Percentiles rank a stretch among this genome's conserved stretches.
phyloP scores from a whole-genome alignment of 352 stramenopile species.

The Globisporangium acanthophoron region DNA sequence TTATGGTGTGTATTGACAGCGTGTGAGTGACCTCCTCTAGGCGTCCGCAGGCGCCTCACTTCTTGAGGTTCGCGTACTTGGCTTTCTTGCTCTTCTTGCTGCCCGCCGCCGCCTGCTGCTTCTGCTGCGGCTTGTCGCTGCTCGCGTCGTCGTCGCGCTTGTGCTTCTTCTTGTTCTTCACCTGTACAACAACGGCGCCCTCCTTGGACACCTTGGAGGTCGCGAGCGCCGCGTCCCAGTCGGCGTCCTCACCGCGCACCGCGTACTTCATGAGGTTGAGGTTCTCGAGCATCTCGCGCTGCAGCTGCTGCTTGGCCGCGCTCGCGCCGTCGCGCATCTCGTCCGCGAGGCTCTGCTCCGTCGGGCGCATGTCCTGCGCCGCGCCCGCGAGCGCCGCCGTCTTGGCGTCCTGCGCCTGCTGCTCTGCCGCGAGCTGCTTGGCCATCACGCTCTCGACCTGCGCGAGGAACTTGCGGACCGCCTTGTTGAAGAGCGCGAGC shows the following conservation, averaged over 20 bases:
- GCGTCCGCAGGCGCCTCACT: conserved; percentile 12
- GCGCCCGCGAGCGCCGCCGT: conserved; percentile 38
- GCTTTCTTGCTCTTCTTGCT: conserved; percentile 61
- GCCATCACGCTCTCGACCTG: conserved; percentile 76
- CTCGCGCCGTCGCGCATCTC: conserved; percentile 70
- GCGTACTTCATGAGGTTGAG: conserved; percentile 95
- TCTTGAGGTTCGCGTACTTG: conserved; percentile 77
- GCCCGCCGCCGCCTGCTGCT: not conserved
- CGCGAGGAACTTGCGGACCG: conserved; percentile 85
- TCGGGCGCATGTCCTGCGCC: conserved; percentile 77
- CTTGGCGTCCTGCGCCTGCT: conserved; percentile 65
- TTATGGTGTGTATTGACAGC: not conserved
- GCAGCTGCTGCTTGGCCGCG: conserved; percentile 77
- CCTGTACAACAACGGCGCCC: conserved; percentile 70
- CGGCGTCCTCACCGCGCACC: conserved; percentile 90
- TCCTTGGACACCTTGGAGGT: conserved; percentile 28
- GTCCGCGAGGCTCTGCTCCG: conserved; percentile 75
- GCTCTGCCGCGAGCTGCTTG: conserved; percentile 84
- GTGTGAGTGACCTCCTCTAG: not conserved
- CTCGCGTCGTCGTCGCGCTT: conserved; percentile 21
- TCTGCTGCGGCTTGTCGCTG: conserved; percentile 32
- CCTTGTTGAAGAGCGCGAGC: conserved; percentile 98
- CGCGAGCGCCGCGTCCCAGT: conserved; percentile 83
- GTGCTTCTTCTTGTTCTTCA: conserved; percentile 81
- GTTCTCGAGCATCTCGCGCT: conserved; percentile 75